Base-by-base conservation (phyloP, 768 basidiomycete genomes). In the Xerocomellus intermedius region DNA sequence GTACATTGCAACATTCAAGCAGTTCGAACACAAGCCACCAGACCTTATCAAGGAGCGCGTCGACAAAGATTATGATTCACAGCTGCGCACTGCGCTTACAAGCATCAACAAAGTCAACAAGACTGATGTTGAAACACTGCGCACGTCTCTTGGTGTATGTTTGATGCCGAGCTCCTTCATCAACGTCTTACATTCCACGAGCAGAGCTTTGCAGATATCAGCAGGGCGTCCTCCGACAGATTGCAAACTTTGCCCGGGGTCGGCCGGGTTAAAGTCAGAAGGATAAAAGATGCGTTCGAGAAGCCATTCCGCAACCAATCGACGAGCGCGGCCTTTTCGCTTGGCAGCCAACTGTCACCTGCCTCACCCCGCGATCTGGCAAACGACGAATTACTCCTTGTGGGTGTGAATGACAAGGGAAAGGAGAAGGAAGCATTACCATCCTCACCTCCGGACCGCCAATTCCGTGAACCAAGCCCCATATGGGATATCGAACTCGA, bases 51-150 rank as follows among this genome's bases (percentile, higher is more conserved):
- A 94, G 70, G 97, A 98, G 68, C 87, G 93, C 42, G 78, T 91
- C 28, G 94, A 97, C 69, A 92, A 94, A 60, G 89, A 92, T 63
- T 93, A 97, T 65, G 74, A 80, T 58, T 84, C 93, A 8, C 80
- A 94, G 64, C 71, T 98, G 14, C 89, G 89, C 52, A 82, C 84
- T 19, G 82, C 91, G 1, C 77, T 99, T 26, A 98, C 96, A 2
- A 85, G 83, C 59, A 91, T 98, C 64, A 88, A 83, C 66, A 93
- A 91, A 62, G 92, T 99, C 58, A 98, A 98, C 74, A 97, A 96
- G 77, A 98, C 96, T 4, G 97, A 99, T 64, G 93, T 95, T 2
- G 86, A 92, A 72, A 98, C 96, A 4, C 76, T 99, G 39, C 83
- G 91, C 21, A 87, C 87, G 2, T 88, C 92, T n/a, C 87, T 95